Base-by-base conservation (phyloP, 148 eudicot species). In the Nepenthes mirabilis region DNA sequence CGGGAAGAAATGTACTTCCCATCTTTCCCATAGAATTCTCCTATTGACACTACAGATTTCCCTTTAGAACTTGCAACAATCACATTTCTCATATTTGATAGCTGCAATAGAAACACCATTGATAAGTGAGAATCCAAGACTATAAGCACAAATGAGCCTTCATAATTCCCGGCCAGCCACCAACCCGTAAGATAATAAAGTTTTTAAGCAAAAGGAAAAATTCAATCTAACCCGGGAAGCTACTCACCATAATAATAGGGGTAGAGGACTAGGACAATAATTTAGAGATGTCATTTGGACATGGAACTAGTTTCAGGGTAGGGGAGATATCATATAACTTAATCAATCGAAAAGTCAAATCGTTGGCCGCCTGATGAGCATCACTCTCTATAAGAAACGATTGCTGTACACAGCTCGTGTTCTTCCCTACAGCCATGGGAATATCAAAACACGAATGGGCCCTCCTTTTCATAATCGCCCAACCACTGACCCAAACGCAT, bases 31-130 rank as follows among this genome's bases (percentile, higher is more conserved):
- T 62, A 58, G 65, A 72, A 72, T 32, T 84, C 85, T 57, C 84
- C 71, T 13, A 88, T 70, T 47, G 85, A 69, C 58, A 88, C 84
- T 55, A 65, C 56, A 9, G 64, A 55, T 65, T 61, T 68, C 61
- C 75, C 81, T 55, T 57, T 70, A 0, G 66, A 62, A 55, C 70
- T 71, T 52, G 75, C 56, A 40, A 84, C 66, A 6, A 83, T 74
- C 47, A 82, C 80, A 11, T 75, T 65, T 68, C 78, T 78, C 67
- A 61, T 80, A 40, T 80, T 69, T 58, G 90, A 77, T 61, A 88
- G 80, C 88, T 88, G 64, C 67, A 83, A 63, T 14, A 45, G 70
- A 54, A 66, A 43, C 52, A 37, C 48, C 48, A 45, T 45, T 34
- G 45, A 13, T 6, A 56, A 49, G 33, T 51, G 61, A 34, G 34